phyloP scores from a whole-genome alignment of 129 eudicot genomes.

The Flaveria robusta region DNA sequence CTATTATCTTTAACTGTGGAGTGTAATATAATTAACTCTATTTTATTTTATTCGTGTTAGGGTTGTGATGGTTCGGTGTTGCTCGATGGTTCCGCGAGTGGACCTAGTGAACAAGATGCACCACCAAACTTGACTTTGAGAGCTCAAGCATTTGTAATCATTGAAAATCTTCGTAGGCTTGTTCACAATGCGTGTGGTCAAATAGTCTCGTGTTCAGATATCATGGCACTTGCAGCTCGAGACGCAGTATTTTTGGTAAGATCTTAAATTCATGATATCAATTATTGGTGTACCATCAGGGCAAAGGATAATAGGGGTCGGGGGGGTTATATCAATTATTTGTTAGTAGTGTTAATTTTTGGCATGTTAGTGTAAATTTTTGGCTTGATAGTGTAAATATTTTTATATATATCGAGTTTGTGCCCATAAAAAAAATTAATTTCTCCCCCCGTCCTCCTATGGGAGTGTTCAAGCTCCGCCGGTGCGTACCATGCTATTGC shows the following conservation, averaged over 20 bases:
- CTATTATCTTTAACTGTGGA: not conserved
- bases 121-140: conserved; percentile 62
- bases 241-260: conserved; percentile 53
- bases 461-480: too few relatives aligned
- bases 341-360: too few relatives aligned
- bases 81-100: conserved; percentile 63
- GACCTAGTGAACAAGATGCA: conserved; percentile 58
- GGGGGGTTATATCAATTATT: too few relatives aligned
- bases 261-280: not conserved
- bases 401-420: too few relatives aligned
- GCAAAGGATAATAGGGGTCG: too few relatives aligned
- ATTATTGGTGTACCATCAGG: not conserved
- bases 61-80: conserved; percentile 69
- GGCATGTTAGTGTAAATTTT: too few relatives aligned
- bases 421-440: too few relatives aligned
- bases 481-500: too few relatives aligned
- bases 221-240: conserved; percentile 58
- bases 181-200: conserved; percentile 42
- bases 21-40: not conserved
- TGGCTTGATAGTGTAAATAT: too few relatives aligned
- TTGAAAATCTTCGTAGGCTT: conserved; percentile 47
- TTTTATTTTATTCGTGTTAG: conserved; percentile 15
- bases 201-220: conserved; percentile 55
- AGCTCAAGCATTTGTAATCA: conserved; percentile 47
- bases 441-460: too few relatives aligned